These are phyloP conservation scores for Boletus sp. DNA, from an alignment of 1,284 basidiomycete species.

Conservation along the genomic window DNA sequence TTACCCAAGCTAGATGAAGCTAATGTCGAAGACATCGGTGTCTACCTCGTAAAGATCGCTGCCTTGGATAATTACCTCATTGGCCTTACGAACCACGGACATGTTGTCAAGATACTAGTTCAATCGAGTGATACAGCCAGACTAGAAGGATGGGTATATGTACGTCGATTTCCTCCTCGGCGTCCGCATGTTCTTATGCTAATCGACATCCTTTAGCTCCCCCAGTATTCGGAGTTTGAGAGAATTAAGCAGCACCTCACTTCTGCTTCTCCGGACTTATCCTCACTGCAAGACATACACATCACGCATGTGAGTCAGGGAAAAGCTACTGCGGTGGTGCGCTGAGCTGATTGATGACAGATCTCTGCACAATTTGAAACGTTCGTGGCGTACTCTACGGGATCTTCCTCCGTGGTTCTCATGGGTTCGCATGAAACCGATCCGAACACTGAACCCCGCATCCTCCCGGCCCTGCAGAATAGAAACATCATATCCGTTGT, in stretches of 20 bases:
- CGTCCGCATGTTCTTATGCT: not conserved
- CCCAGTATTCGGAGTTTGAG: slow-evolving; percentile 61
- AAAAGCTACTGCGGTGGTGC: slow-evolving; percentile 4
- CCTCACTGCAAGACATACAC: slow-evolving; percentile 45
- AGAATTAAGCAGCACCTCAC: slow-evolving; percentile 43
- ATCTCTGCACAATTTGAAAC: slow-evolving; percentile 80
- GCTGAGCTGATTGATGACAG: slow-evolving; percentile 38
- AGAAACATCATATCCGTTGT: slow-evolving; percentile 76
- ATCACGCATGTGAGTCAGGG: slow-evolving; percentile 61
- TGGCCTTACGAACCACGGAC: slow-evolving; percentile 74
- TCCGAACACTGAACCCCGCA: slow-evolving; percentile 45
- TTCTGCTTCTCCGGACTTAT: slow-evolving; percentile 37
- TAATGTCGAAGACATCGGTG: slow-evolving; percentile 35
- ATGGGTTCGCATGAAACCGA: slow-evolving; percentile 50
- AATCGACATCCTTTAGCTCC: slow-evolving; percentile 45
- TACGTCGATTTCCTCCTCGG: slow-evolving; percentile 36
- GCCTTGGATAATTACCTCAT: slow-evolving; percentile 64
- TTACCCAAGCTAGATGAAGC: slow-evolving; percentile 41
- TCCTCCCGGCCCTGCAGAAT: slow-evolving; percentile 70
- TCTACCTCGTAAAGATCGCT: slow-evolving; percentile 73
- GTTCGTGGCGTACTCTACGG: slow-evolving; percentile 80
- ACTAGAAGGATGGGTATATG: slow-evolving; percentile 69
- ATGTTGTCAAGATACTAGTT: slow-evolving; percentile 59
- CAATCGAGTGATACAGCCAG: slow-evolving; percentile 35
- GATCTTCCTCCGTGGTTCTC: slow-evolving; percentile 59